Evolutionary conservation across 768 basidiomycete species (phyloP).

Genomic region (Pulveroboletus frians): DNA sequence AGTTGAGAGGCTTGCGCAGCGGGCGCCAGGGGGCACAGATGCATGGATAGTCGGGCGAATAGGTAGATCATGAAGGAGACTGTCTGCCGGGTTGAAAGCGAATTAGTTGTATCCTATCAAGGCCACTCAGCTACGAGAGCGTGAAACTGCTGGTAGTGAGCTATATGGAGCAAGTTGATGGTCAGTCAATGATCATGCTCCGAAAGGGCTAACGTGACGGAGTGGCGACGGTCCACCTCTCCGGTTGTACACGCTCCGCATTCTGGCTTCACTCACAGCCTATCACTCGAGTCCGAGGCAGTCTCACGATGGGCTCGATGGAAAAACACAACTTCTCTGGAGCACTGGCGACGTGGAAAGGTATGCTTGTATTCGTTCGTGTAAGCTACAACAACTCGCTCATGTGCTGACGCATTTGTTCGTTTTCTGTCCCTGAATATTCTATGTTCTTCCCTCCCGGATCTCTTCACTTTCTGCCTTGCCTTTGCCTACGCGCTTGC

Average conservation of each 20-base stretch:
- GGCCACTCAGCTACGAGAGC: constrained; percentile 12
- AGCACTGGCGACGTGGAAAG: constrained; percentile 88
- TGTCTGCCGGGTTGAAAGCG: constrained; percentile 2
- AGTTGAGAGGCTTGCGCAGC: constrained; percentile 14
- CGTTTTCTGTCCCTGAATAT: neutral
- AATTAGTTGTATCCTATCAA: constrained; percentile 10
- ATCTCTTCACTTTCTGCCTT: neutral
- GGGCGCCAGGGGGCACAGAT: neutral
- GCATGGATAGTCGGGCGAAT: constrained; percentile 16
- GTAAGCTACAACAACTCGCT: neutral
- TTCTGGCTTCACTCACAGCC: neutral
- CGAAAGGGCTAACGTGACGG: neutral
- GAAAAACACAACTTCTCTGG: constrained; percentile 85
- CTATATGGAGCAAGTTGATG: constrained; percentile 3
- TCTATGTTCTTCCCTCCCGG: neutral
- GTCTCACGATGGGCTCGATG: constrained; percentile 23
- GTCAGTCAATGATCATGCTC: neutral
- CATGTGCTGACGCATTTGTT: neutral
- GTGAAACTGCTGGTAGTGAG: constrained; percentile 13
- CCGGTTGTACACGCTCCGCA: neutral
- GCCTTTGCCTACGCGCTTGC: neutral
- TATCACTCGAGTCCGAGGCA: neutral
- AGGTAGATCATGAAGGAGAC: constrained; percentile 14
- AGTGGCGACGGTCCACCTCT: neutral
- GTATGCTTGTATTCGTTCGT: constrained; percentile 35